phyloP scores from a whole-genome alignment of 2,329 filamentous ascomycete genomes.

The Pyrenophora tritici-repentis region DNA sequence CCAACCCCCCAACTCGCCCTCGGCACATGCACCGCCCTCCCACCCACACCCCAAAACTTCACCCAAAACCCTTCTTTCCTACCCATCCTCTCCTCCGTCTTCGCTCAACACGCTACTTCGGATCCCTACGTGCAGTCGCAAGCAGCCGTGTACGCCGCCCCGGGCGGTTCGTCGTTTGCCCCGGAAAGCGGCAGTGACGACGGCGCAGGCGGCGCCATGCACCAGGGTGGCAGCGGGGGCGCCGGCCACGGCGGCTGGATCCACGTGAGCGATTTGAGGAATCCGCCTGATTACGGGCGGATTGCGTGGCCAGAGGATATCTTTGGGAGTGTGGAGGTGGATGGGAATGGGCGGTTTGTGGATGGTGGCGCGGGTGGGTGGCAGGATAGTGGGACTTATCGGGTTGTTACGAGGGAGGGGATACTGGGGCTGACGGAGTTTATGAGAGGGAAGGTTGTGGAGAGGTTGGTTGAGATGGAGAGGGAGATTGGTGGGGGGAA shows the following conservation, averaged over 20 bases:
- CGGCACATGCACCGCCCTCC: slow-evolving; percentile 59
- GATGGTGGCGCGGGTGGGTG: slow-evolving; percentile 61
- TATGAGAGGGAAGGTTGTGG: slow-evolving; percentile 30
- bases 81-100: slow-evolving; percentile 60
- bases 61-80: slow-evolving; percentile 62
- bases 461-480: slow-evolving; percentile 25
- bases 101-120: slow-evolving; percentile 58
- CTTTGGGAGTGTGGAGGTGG: slow-evolving; percentile 67
- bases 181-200: slow-evolving; percentile 42
- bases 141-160: slow-evolving; percentile 64
- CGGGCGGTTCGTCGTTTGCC: slow-evolving; percentile 59
- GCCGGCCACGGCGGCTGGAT: slow-evolving; percentile 65
- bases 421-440: slow-evolving; percentile 46
- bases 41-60: slow-evolving; percentile 62
- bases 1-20: slow-evolving; percentile 60
- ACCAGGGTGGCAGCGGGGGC: slow-evolving; percentile 63
- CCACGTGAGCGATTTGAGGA: slow-evolving; percentile 64
- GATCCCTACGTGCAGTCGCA: slow-evolving; percentile 64
- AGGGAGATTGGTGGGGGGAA: slow-evolving; percentile 24
- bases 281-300: slow-evolving; percentile 66
- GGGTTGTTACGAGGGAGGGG: slow-evolving; percentile 64
- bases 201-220: slow-evolving; percentile 60
- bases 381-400: slow-evolving; percentile 66
- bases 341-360: slow-evolving; percentile 60
- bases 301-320: slow-evolving; percentile 71